Base-by-base conservation (phyloP, 441 rosid genomes). In the Populus tomentosa region DNA sequence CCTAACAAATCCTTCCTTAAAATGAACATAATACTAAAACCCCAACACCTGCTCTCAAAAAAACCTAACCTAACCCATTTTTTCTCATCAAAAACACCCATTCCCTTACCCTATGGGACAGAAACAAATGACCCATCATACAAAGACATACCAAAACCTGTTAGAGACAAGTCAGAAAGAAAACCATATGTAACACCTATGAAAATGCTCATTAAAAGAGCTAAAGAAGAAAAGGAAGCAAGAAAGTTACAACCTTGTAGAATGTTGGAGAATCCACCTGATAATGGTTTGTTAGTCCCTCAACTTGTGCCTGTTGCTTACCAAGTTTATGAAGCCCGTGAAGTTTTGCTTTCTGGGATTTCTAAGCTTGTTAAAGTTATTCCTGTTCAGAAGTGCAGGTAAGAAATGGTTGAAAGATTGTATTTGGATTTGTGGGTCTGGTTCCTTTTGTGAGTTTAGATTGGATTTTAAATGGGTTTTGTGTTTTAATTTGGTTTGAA, bases 171-270 rank as follows among this genome's bases (percentile, higher is more conserved):
- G 83, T 89, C 95, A 7, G 85, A 89, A 88, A 90, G 98, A 82
- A 94, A 93, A 79, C 95, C 95, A 2, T 91, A 87, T 61, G 87
- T 82, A 24, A 94, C 95, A 14, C 97, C 97, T 10, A 86, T 94
- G 89, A 91, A 85, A 74, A 82, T 81, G 23, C 67, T 94, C 81
- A 93, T 94, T 69, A 85, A 77, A 11, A 88, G 89, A 63, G 94
- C 94, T 11, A 93, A 89, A 83, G 84, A 82, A 76, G 94, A 91
- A 85, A 89, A 79, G 77, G 88, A 86, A 70, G 84, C 91, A 10
- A 84, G 97, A 64, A 89, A 88, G 76, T 68, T 84, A 59, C 85
- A 89, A 63, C 98, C 98, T 36, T 92, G 94, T 81, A 83, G 91
- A 66, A 69, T 89, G 71, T 91, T 92, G 0, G 90, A 89, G 78